Evolutionary conservation across 345 rosid species (phyloP).

Genomic region (Ricinus communis): DNA sequence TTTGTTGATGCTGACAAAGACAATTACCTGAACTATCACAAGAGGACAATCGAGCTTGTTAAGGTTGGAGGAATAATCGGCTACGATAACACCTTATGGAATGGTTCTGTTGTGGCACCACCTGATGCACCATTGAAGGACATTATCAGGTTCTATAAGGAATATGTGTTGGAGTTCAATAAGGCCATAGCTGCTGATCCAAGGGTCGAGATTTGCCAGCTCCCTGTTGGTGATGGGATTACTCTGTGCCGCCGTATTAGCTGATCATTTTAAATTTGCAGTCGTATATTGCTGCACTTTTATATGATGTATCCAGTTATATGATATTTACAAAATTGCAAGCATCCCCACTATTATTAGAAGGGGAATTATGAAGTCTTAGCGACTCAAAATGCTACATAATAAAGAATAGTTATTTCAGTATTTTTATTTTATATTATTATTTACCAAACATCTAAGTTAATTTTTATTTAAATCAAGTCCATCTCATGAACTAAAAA

Average conservation of each 20-base stretch:
- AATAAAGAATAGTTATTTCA: no score
- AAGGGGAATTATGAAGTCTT: no score
- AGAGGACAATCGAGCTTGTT: constrained; percentile 74
- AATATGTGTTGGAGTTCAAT: constrained; percentile 88
- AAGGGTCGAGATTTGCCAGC: constrained; percentile 95
- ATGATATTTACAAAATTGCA: no score
- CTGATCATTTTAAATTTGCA: constrained; percentile 12
- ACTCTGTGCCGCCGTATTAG: constrained; percentile 90
- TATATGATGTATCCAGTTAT: no score
- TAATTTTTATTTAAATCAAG: no score
- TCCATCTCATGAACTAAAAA: no score
- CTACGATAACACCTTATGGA: constrained; percentile 97
- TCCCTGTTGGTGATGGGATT: constrained; percentile 93
- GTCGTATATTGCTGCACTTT: background rate
- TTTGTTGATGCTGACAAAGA: constrained; percentile 99
- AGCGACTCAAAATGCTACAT: no score
- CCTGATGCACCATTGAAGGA: constrained; percentile 83
- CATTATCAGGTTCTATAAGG: constrained; percentile 70
- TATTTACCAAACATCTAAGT: no score
- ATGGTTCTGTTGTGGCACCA: constrained; percentile 85
- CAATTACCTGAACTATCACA: constrained; percentile 90
- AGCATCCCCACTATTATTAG: no score
- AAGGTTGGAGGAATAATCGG: constrained; percentile 91
- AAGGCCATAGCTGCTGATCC: constrained; percentile 96
- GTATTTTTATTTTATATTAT: no score